These are phyloP conservation scores for Cyathus striatus DNA, from an alignment of 768 basidiomycete species.

Conservation along the genomic window DNA sequence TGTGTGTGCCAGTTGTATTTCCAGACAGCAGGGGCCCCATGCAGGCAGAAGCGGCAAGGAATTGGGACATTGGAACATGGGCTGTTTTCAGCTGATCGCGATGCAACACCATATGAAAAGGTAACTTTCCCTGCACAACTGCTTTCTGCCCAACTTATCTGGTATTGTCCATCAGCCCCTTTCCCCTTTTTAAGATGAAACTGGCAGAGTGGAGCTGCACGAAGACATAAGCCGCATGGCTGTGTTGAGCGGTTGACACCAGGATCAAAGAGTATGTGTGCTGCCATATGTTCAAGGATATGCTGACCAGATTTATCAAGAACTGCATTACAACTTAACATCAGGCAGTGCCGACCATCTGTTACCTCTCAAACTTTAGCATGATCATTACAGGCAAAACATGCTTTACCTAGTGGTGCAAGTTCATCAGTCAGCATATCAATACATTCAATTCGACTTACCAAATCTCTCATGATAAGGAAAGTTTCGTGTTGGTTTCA, in stretches of 20 bases:
- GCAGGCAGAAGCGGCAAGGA: conserved; percentile 12
- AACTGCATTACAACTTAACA: conserved; percentile 6
- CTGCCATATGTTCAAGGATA: conserved; percentile 18
- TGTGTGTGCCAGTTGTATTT: conserved; percentile 12
- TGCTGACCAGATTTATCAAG: conserved; percentile 10
- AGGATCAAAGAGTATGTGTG: conserved; percentile 19
- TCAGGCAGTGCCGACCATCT: conserved; percentile 6
- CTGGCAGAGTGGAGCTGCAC: conserved; percentile 11
- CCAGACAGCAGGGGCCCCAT: conserved; percentile 12
- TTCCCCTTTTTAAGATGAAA: conserved; percentile 16
- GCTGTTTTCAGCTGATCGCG: conserved; percentile 4
- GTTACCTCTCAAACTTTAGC: conserved; percentile 2
- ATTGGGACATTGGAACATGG: conserved; percentile 21
- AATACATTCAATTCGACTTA: conserved; percentile 2
- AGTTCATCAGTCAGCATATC: not conserved
- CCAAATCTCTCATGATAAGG: conserved; percentile 14
- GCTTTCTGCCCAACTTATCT: conserved; percentile 8
- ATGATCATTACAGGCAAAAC: conserved; percentile 12
- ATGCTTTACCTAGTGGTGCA: conserved; percentile 6
- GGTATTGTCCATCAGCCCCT: conserved; percentile 8
- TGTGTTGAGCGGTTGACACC: conserved; percentile 6
- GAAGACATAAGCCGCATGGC: conserved; percentile 18
- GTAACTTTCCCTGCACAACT: conserved; percentile 11
- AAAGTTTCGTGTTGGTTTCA: conserved; percentile 7
- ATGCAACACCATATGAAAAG: conserved; percentile 12